Evolutionary conservation across 495 filamentous ascomycete genomes (phyloP).

Genomic region (Aspergillus baeticus): DNA sequence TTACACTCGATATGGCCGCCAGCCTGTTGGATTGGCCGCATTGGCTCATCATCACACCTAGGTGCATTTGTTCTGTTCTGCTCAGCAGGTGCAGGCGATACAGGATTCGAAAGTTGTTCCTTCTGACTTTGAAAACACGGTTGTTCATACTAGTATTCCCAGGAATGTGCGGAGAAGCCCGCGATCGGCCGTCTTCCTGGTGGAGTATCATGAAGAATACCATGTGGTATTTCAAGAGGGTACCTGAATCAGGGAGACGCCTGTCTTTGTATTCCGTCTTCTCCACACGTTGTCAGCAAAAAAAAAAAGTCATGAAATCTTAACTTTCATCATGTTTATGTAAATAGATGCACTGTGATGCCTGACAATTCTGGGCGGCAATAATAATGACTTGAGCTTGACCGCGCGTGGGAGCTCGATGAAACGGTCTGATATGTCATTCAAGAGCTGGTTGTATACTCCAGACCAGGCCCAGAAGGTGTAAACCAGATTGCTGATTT

Average conservation of each 20-base stretch:
- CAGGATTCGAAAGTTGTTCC: neutral
- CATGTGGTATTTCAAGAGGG: neutral
- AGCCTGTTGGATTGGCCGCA: neutral
- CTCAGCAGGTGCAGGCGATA: neutral
- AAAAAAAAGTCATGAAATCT: neutral
- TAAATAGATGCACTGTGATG: neutral
- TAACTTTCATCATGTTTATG: neutral
- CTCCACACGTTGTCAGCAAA: neutral
- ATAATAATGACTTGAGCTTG: neutral
- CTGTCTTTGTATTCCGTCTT: neutral
- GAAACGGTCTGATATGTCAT: neutral
- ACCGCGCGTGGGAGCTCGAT: neutral
- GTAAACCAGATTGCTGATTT: no score
- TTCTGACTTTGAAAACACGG: neutral
- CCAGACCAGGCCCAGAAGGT: neutral
- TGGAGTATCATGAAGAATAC: constrained; percentile 4
- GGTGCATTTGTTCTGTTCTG: neutral
- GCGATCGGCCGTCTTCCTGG: neutral
- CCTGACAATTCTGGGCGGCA: neutral
- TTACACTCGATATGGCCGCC: neutral
- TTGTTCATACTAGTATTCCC: neutral
- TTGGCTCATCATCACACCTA: no score
- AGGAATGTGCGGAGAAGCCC: constrained; percentile 6
- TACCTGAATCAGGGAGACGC: neutral
- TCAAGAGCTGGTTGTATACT: neutral